phyloP scores from a whole-genome alignment of 495 filamentous ascomycete species.

The Symbiotaphrina buchneri region DNA sequence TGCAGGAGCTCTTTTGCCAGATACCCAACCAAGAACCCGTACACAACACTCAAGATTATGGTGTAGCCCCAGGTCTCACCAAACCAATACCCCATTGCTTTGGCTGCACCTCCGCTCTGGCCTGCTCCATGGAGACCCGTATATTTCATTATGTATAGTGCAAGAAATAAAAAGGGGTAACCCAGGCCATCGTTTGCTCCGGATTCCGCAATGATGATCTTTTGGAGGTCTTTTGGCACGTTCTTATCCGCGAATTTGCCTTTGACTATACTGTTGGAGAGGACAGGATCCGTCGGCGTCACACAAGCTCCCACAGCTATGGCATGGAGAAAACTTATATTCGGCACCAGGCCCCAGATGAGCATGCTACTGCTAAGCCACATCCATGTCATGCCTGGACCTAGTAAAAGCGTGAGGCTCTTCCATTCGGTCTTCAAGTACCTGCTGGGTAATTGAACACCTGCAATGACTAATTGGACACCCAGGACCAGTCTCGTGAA shows the following conservation, averaged over 20 bases:
- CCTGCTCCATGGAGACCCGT: slow-evolving; percentile 31
- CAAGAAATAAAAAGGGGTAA: slow-evolving; percentile 75
- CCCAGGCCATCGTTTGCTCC: slow-evolving; percentile 90
- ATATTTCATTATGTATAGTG: slow-evolving; percentile 67
- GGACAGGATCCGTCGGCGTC: slow-evolving; percentile 77
- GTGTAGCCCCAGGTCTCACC: slow-evolving; percentile 72
- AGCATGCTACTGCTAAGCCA: slow-evolving; percentile 67
- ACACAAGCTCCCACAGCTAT: slow-evolving; percentile 65
- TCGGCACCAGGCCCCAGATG: slow-evolving; percentile 57
- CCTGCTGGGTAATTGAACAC: slow-evolving; percentile 74
- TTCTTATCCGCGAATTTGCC: slow-evolving; percentile 85
- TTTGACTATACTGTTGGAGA: slow-evolving; percentile 82
- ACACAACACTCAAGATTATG: slow-evolving; percentile 56
- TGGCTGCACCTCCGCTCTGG: slow-evolving; percentile 29
- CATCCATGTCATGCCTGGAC: slow-evolving; percentile 74
- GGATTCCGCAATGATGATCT: slow-evolving; percentile 75
- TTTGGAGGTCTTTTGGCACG: slow-evolving; percentile 59
- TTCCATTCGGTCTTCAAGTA: slow-evolving; percentile 70
- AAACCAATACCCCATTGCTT: slow-evolving; percentile 66
- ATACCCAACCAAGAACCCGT: slow-evolving; percentile 60
- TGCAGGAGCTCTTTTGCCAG: slow-evolving; percentile 61
- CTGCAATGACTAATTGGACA: slow-evolving; percentile 75
- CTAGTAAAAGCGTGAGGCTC: slow-evolving; percentile 49
- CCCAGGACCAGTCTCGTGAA: slow-evolving; percentile 80
- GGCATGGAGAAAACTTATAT: slow-evolving; percentile 51